Base-by-base conservation (phyloP, 2,329 filamentous ascomycete species). In the Pseudopithomyces chartarum region DNA sequence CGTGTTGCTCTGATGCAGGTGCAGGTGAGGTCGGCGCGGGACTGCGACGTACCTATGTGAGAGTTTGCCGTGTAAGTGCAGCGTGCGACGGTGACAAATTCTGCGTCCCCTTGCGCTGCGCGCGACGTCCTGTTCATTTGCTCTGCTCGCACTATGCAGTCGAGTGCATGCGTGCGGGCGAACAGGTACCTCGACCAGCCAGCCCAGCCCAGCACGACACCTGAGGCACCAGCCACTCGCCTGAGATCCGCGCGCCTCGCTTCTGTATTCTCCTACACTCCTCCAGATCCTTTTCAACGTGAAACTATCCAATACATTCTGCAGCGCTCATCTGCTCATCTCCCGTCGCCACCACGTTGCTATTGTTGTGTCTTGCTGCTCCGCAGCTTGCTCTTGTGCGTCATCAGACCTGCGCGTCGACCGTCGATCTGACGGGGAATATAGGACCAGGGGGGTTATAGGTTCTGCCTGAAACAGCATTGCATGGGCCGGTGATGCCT, bases 391-490 rank as follows among this genome's bases (percentile, higher is more conserved):
- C 58, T 58, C 59, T 67, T 57, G 68, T 74, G 67, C 71, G 67
- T 67, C 70, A 70, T 69, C 53, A 55, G 10, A 19, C 56, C 57
- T 57, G 53, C 56, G 54, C 49, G 70, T 65, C 66, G 68, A 72
- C 73, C 68, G 62, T 68, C 64, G 56, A 54, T 19, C 62, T 64
- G 63, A 59, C 58, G 64, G 65, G 70, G 65, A 70, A 63, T 76
- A 76, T 77, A 73, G 70, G 45, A 48, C n/a, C 69, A 51, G 54
- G 73, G 70, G 54, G 55, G 42, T 56, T 56, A 60, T 56, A 53
- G 67, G 67, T 73, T 71, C 46, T 65, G 64, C 67, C 69, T 75
- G 71, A 77, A 76, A 76, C 74, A 68, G 71, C 69, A 69, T 70
- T 66, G 74, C 72, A 73, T 73, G 71, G 73, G 73, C 62, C 59